Base-by-base conservation (phyloP, 83 land plant species). In the Larix sibirica region DNA sequence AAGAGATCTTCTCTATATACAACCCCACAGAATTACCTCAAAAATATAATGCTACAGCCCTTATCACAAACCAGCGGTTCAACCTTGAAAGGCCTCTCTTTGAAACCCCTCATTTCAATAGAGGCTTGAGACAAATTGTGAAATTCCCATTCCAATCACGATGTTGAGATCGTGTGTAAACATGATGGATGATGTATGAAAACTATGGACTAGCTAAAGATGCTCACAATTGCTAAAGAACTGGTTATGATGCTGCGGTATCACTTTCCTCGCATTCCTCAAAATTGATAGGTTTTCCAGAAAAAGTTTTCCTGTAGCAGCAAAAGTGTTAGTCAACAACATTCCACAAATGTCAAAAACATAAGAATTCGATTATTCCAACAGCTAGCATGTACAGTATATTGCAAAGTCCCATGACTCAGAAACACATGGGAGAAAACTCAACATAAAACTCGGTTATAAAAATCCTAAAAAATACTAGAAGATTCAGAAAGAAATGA, bases 1-100 rank as follows among this genome's bases (percentile, higher is more conserved):
- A 50, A 75, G 13, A 75, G 54, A 50, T 47, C 78, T 75, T 75
- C 78, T 75, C 78, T 75, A 23, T 47, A 75, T 75, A 75, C 54
- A 23, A 50, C n/a, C 50, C 6, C 6, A 40, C 42, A 23, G 47
- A 38, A 75, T 58, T 75, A 50, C 60, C 78, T 21, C 31, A 26
- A 21, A 44, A 21, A 12, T n/a, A 9, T 24, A n/a, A 47, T 23
- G 54, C 24, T 3, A 28, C 14, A 9, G 59, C 40, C 26, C 16
- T 75, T 71, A 2, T 10, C 24, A 44, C 3, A 21, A 75, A 3
- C 28, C 9, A 75, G 16, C 60, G 16, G 78, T 44, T 44, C 23
- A 75, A 75, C 16, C 78, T 47, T 69, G 9, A 33, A 33, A 68
- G 36, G 17, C 4, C 40, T 4, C 71, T 68, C 77, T 74, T 12